Conservation (phyloP, 2,329 filamentous ascomycete genomes). For the Aspergillus ustus region DNA sequence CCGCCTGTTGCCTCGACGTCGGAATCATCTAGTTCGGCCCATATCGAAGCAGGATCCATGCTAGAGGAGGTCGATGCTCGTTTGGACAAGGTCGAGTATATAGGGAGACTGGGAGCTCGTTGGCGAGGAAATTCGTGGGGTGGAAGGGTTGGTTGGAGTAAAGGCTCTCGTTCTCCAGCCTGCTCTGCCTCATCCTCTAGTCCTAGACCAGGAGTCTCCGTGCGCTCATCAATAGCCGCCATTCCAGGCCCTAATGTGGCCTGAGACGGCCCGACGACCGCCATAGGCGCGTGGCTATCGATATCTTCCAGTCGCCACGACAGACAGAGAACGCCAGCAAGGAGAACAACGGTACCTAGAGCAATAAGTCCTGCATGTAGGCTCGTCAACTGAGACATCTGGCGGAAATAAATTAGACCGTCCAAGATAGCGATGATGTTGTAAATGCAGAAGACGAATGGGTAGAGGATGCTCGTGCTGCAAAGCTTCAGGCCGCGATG, state of each 20-base stretch:
- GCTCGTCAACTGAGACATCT: slow-evolving; percentile 76
- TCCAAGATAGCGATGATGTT: slow-evolving; percentile 98
- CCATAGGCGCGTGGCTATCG: slow-evolving; percentile 41
- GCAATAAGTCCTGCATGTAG: slow-evolving; percentile 75
- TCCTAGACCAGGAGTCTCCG: slow-evolving; percentile 30
- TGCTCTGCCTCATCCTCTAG: slow-evolving; percentile 46
- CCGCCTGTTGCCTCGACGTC: slow-evolving; percentile 42
- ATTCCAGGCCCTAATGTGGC: slow-evolving; percentile 81
- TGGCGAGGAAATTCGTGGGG: slow-evolving; percentile 35
- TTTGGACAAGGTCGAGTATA: slow-evolving; percentile 38
- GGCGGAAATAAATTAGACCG: slow-evolving; percentile 94
- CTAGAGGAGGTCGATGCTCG: slow-evolving; percentile 55
- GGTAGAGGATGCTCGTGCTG: slow-evolving; percentile 73
- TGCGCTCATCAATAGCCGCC: slow-evolving; percentile 70
- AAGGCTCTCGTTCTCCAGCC: slow-evolving; percentile 45
- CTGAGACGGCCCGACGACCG: slow-evolving; percentile 57
- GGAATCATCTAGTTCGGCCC: slow-evolving; percentile 84
- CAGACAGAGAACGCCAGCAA: slow-evolving; percentile 85
- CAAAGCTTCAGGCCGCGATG: slow-evolving; percentile 92
- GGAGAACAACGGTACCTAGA: slow-evolving; percentile 81
- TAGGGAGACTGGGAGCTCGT: slow-evolving; percentile 40
- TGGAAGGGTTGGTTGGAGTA: slow-evolving; percentile 36
- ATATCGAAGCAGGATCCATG: slow-evolving; percentile 79
- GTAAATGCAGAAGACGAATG: slow-evolving; percentile 97
- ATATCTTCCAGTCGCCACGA: slow-evolving; percentile 87